These are phyloP conservation scores for Chalara sp. DNA, from an alignment of 2,329 filamentous ascomycete genomes.

Conservation along the genomic window DNA sequence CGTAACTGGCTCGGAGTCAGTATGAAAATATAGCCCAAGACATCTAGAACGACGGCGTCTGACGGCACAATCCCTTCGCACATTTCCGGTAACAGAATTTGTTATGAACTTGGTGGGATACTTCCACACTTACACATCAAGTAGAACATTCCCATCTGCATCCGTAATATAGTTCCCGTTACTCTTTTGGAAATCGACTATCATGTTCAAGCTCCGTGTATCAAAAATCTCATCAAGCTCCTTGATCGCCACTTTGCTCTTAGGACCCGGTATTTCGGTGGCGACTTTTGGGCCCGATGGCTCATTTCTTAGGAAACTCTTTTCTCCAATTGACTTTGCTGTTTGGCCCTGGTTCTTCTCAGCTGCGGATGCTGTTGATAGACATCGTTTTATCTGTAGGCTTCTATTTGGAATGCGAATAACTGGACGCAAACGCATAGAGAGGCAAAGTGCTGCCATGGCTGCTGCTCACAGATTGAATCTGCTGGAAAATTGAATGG, in stretches of 20 bases:
- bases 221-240: constrained; percentile 44
- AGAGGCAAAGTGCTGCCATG: too few relatives aligned
- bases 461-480: too few relatives aligned
- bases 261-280: constrained; percentile 33
- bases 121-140: constrained; percentile 38
- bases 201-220: constrained; percentile 44
- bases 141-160: constrained; percentile 41
- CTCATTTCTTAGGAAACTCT: constrained; percentile 25
- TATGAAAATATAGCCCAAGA: not conserved
- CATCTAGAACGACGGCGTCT: too few relatives aligned
- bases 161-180: constrained; percentile 46
- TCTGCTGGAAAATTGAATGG: too few relatives aligned
- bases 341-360: too few relatives aligned
- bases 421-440: too few relatives aligned
- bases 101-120: not conserved
- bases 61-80: too few relatives aligned
- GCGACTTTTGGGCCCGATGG: constrained; percentile 24
- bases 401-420: too few relatives aligned
- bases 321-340: not conserved
- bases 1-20: constrained; percentile 43
- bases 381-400: too few relatives aligned
- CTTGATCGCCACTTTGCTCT: constrained; percentile 29
- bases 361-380: too few relatives aligned
- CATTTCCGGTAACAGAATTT: too few relatives aligned
- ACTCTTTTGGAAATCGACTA: constrained; percentile 46